A percentile compares a stretch with the other conserved stretches of the same genome.
Conservation (phyloP, 1,139 yeast genomes). For the Lizanozyma gosingica region DNA sequence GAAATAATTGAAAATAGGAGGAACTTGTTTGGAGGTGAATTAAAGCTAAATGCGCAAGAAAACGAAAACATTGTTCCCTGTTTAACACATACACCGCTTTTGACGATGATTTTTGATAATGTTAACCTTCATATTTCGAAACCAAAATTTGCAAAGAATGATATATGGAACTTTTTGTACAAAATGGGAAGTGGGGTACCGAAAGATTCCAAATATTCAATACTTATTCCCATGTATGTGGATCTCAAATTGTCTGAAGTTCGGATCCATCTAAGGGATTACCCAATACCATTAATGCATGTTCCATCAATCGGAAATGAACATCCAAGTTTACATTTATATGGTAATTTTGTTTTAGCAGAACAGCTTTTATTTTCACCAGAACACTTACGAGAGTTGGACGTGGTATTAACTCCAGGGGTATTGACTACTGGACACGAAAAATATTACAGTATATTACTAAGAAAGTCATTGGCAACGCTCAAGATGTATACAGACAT, state of each 20-base stretch:
- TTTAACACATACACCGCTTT: conserved; percentile 54
- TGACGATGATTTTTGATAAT: conserved; percentile 47
- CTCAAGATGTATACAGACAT: conserved; percentile 66
- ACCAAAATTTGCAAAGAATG: conserved; percentile 47
- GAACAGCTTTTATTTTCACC: conserved; percentile 31
- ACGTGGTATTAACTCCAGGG: conserved; percentile 52
- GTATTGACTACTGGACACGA: conserved; percentile 18
- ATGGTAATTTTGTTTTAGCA: conserved; percentile 40
- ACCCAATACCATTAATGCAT: conserved; percentile 52
- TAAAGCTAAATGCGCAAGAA: conserved; percentile 33
- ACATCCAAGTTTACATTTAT: conserved; percentile 22
- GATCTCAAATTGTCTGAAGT: conserved; percentile 42
- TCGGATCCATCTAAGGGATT: conserved; percentile 54
- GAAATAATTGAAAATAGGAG: conserved; percentile 26
- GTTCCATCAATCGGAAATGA: conserved; percentile 17
- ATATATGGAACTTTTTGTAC: conserved; percentile 52
- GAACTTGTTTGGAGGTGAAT: conserved; percentile 30
- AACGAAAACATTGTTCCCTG: conserved; percentile 53
- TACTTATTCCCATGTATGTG: conserved; percentile 55
- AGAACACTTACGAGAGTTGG: conserved; percentile 49
- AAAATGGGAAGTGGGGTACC: conserved; percentile 83
- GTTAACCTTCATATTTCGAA: conserved; percentile 44
- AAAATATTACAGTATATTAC: conserved; percentile 49
- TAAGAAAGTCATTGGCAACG: conserved; percentile 66
- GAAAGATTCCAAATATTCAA: conserved; percentile 53